A percentile compares a stretch with the other conserved stretches of the same genome.
Conservation (phyloP, 768 basidiomycete genomes). For the Rhodotorula babjevae region DNA sequence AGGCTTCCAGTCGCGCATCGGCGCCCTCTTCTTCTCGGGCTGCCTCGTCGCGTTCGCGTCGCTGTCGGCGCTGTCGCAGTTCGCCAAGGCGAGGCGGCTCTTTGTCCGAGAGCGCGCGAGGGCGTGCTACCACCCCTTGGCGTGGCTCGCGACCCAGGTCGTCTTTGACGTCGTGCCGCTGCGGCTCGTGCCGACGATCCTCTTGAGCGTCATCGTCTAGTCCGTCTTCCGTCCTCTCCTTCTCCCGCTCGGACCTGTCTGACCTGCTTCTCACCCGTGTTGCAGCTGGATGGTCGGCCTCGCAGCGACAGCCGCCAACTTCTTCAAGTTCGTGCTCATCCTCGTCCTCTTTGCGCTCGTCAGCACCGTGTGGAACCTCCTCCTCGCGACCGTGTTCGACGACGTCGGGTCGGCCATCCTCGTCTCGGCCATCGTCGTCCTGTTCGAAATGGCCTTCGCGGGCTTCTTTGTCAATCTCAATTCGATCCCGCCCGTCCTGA, state of each 20-base stretch:
- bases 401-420: constrained; percentile 90
- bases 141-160: constrained; percentile 85
- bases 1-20: constrained; percentile 61
- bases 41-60: constrained; percentile 86
- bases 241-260: neutral
- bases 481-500: constrained; percentile 78
- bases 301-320: constrained; percentile 66
- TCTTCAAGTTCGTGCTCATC: constrained; percentile 92
- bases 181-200: constrained; percentile 78
- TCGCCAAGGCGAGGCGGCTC: constrained; percentile 73
- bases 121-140: constrained; percentile 79
- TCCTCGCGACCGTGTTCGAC: constrained; percentile 73
- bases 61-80: constrained; percentile 81
- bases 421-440: constrained; percentile 57
- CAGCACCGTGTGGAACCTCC: constrained; percentile 90
- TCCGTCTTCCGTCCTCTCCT: constrained; percentile 48
- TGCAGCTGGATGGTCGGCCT: constrained; percentile 95
- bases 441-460: constrained; percentile 62
- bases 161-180: constrained; percentile 85
- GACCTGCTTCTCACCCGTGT: constrained; percentile 49
- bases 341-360: constrained; percentile 75
- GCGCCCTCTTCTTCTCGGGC: constrained; percentile 90
- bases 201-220: constrained; percentile 67
- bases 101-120: constrained; percentile 86
- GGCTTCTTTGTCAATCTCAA: constrained; percentile 87